A percentile compares a stretch with the other conserved stretches of the same genome.
phyloP scores from a whole-genome alignment of 2,329 filamentous ascomycete genomes.

The Tolypocladium album region DNA sequence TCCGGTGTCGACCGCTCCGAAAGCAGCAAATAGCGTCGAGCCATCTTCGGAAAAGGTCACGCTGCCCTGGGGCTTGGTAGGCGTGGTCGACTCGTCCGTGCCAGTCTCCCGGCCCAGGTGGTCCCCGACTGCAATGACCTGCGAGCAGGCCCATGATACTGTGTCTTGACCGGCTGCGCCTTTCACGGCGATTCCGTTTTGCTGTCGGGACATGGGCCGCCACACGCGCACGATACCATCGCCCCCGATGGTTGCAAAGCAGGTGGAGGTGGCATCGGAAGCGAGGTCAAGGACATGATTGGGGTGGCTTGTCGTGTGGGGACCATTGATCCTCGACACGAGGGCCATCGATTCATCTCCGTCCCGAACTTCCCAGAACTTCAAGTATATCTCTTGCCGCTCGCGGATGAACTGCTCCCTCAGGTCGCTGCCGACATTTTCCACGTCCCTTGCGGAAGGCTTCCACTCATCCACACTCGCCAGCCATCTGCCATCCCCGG shows the following conservation, averaged over 20 bases:
- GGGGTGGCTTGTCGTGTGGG: conserved; percentile 52
- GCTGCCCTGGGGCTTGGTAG: conserved; percentile 43
- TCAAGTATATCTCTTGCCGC: conserved; percentile 67
- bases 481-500: conserved; percentile 76
- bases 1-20: conserved; percentile 42
- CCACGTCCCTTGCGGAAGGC: conserved; percentile 59
- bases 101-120: conserved; percentile 30
- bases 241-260: conserved; percentile 77
- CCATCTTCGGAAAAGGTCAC: conserved; percentile 77
- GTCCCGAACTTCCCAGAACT: conserved; percentile 72
- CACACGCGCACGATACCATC: conserved; percentile 73
- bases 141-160: conserved; percentile 65
- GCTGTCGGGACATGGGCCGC: conserved; percentile 60
- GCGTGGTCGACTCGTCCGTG: conserved; percentile 13
- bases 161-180: conserved; percentile 47
- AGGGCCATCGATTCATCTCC: conserved; percentile 55
- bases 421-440: conserved; percentile 25
- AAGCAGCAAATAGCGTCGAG: conserved; percentile 65
- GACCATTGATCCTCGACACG: conserved; percentile 71
- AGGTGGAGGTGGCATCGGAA: conserved; percentile 54
- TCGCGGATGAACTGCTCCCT: conserved; percentile 36
- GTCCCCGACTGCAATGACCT: conserved; percentile 43
- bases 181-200: conserved; percentile 55
- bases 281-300: conserved; percentile 61
- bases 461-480: conserved; percentile 88